These are phyloP conservation scores for Sclerotinia trifoliorum DNA, from an alignment of 2,329 filamentous ascomycete genomes.

Conservation along the genomic window DNA sequence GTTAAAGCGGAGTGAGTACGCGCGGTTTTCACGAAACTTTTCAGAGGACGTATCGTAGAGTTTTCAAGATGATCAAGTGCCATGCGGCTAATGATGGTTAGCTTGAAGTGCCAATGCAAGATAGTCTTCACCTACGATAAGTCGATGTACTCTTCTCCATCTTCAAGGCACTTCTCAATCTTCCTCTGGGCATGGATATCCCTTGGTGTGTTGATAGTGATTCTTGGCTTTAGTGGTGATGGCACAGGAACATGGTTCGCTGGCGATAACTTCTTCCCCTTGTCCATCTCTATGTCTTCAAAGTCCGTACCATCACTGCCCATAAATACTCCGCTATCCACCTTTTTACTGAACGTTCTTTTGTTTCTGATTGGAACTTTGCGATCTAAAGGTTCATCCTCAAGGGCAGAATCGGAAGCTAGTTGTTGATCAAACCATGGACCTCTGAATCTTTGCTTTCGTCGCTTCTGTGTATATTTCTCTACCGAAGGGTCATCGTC, in stretches of 20 bases:
- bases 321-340: slow-evolving; percentile 70
- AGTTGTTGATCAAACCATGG: slow-evolving; percentile 65
- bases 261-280: neutral
- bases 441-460: slow-evolving; percentile 63
- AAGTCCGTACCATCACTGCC: slow-evolving; percentile 56
- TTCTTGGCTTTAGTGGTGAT: slow-evolving; percentile 11
- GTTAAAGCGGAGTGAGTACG: slow-evolving; percentile 49
- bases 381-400: slow-evolving; percentile 23
- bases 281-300: slow-evolving; percentile 37
- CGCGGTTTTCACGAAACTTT: slow-evolving; percentile 45
- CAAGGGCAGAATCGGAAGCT: slow-evolving; percentile 33
- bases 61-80: slow-evolving; percentile 54
- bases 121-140: slow-evolving; percentile 51
- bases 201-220: neutral
- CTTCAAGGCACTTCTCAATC: slow-evolving; percentile 56
- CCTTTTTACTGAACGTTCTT: slow-evolving; percentile 56
- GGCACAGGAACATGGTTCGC: neutral
- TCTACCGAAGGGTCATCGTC: slow-evolving; percentile 68
- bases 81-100: slow-evolving; percentile 31
- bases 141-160: slow-evolving; percentile 59
- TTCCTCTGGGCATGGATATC: slow-evolving; percentile 43
- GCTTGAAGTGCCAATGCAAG: slow-evolving; percentile 1
- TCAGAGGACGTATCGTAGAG: slow-evolving; percentile 56
- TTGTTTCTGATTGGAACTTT: slow-evolving; percentile 40
- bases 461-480: slow-evolving; percentile 58